Percentiles rank a stretch among this genome's conserved stretches.
Conservation (phyloP, 495 filamentous ascomycete species). For the Neurospora africana region DNA sequence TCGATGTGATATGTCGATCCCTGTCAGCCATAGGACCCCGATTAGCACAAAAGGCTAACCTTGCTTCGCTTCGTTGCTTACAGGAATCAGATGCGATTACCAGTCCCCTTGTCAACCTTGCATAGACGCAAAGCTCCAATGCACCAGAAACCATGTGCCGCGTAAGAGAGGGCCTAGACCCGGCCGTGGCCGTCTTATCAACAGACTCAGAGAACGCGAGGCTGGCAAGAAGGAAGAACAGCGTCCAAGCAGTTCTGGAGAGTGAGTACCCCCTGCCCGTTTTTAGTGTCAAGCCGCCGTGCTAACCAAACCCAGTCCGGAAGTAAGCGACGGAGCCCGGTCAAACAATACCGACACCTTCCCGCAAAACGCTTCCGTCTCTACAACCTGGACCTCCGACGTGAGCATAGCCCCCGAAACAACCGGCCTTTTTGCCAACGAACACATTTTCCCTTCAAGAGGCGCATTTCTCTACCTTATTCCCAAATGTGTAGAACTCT, state of each 20-base stretch:
- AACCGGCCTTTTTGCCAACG: slow-evolving; percentile 15
- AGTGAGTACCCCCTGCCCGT: not conserved
- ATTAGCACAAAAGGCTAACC: not conserved
- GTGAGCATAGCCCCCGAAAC: slow-evolving; percentile 14
- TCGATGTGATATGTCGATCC: not conserved
- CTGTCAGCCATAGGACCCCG: not conserved
- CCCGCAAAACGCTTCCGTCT: not conserved
- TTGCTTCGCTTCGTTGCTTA: not conserved
- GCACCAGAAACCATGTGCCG: slow-evolving; percentile 29
- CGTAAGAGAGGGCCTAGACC: slow-evolving; percentile 25
- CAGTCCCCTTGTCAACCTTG: slow-evolving; percentile 25
- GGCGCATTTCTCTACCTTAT: slow-evolving; percentile 22
- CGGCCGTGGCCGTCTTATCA: slow-evolving; percentile 25
- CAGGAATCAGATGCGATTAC: slow-evolving; percentile 26
- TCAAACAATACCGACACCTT: not conserved
- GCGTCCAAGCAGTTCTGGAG: not conserved
- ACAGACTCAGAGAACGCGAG: slow-evolving; percentile 19
- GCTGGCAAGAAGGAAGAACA: not conserved
- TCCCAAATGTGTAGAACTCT: slow-evolving; percentile 25
- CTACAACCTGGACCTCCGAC: not conserved
- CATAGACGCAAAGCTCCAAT: slow-evolving; percentile 15
- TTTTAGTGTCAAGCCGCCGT: not conserved
- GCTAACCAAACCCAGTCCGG: not conserved
- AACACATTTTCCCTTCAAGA: slow-evolving; percentile 17
- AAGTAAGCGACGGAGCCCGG: not conserved